Conservation (phyloP, 2,329 filamentous ascomycete genomes). For the Epichloe baconii region DNA sequence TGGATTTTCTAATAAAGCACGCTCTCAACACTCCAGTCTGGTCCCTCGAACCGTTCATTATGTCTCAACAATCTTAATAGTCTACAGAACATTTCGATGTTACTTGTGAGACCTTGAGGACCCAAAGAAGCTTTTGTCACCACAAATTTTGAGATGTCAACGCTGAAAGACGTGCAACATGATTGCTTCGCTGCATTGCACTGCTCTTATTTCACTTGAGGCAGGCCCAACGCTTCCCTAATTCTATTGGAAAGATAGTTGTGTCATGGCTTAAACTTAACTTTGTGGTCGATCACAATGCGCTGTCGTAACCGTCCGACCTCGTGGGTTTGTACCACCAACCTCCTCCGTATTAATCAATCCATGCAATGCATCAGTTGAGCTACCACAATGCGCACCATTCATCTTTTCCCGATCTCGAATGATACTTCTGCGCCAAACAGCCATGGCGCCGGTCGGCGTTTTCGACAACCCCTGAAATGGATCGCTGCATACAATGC, state of each 20-base stretch:
- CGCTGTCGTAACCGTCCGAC: neutral
- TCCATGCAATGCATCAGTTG: constrained; percentile 2
- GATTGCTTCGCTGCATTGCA: neutral
- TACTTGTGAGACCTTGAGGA: too few relatives aligned
- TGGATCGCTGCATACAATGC: neutral
- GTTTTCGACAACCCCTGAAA: neutral
- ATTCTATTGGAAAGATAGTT: neutral
- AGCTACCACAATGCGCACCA: neutral
- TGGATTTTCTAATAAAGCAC: too few relatives aligned
- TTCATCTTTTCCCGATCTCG: neutral
- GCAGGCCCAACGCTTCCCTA: neutral
- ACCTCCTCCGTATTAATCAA: neutral
- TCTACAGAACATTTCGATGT: too few relatives aligned
- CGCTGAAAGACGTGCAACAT: neutral
- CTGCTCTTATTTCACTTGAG: neutral
- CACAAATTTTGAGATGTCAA: too few relatives aligned
- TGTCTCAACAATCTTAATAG: too few relatives aligned
- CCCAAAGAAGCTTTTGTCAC: too few relatives aligned
- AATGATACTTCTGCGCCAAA: neutral
- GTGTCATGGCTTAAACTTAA: neutral
- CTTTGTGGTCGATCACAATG: neutral
- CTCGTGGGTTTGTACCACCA: neutral
- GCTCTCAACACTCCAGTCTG: too few relatives aligned
- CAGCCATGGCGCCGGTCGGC: neutral
- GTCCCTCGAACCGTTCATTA: too few relatives aligned